Percentiles rank a stretch among this genome's conserved stretches.
These are phyloP conservation scores for Gamsiella multidivaricata DNA, from an alignment of 192 early-diverging fungal species.

Conservation along the genomic window DNA sequence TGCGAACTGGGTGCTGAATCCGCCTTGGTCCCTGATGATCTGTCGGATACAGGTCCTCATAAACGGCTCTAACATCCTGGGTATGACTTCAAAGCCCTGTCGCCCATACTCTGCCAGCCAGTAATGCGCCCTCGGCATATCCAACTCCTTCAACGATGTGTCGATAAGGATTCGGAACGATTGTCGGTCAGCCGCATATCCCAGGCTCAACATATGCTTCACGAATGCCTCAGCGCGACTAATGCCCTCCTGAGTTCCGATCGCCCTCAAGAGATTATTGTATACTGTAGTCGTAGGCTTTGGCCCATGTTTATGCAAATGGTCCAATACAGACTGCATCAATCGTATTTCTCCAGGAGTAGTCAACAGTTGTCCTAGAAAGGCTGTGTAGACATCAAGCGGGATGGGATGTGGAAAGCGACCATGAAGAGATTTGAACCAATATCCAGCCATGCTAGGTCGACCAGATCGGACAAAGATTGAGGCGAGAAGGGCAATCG, in stretches of 20 bases:
- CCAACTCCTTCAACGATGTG: constrained; percentile 9
- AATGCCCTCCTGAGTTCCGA: constrained; percentile 2
- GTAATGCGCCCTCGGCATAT: constrained; percentile 5
- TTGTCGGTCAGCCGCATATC: constrained; percentile 23
- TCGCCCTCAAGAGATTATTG: constrained; percentile 27
- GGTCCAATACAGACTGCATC: constrained; percentile 8
- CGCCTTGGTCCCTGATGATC: background rate
- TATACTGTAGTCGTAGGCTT: constrained; percentile 14
- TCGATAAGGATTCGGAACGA: constrained; percentile 27
- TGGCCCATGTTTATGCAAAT: constrained; percentile 21
- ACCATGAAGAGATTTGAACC: background rate
- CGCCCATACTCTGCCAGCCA: constrained; percentile 38
- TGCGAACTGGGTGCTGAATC: background rate
- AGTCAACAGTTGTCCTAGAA: constrained; percentile 1
- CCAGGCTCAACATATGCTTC: constrained; percentile 6
- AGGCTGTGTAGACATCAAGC: constrained; percentile 11
- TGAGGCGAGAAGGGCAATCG: constrained; percentile 15
- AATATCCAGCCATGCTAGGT: background rate
- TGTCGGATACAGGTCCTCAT: constrained; percentile 27
- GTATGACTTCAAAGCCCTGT: constrained; percentile 22
- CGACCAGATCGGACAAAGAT: background rate
- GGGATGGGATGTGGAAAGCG: constrained; percentile 30
- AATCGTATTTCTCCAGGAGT: background rate
- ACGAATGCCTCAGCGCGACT: constrained; percentile 1
- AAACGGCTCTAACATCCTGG: constrained; percentile 33